Evolutionary conservation across 768 basidiomycete species (phyloP).

Genomic region (Tephrocybe sp.): DNA sequence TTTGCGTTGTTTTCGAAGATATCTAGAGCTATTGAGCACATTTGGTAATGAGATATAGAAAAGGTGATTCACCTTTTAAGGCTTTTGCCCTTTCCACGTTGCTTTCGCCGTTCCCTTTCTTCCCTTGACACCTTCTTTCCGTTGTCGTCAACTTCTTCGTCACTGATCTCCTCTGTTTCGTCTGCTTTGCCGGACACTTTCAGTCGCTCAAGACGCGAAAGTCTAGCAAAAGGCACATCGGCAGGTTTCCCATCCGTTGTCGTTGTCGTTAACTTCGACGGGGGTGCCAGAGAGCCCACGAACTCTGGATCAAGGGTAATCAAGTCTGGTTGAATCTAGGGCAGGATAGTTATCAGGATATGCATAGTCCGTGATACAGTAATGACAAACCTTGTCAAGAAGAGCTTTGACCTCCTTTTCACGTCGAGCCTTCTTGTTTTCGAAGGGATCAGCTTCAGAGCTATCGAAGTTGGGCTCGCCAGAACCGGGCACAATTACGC

Average conservation of each 20-base stretch:
- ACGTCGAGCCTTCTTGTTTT: slow-evolving; percentile 73
- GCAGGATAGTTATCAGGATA: neutral
- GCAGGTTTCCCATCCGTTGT: slow-evolving; percentile 33
- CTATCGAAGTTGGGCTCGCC: slow-evolving; percentile 97
- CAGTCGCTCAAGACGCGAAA: slow-evolving; percentile 76
- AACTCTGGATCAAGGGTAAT: slow-evolving; percentile 82
- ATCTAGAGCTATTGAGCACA: slow-evolving; percentile 29
- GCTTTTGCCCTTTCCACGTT: slow-evolving; percentile 86
- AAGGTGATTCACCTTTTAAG: slow-evolving; percentile 57
- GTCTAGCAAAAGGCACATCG: slow-evolving; percentile 63
- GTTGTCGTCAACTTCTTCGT: slow-evolving; percentile 32
- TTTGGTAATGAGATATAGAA: neutral
- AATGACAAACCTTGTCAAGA: slow-evolving; percentile 71
- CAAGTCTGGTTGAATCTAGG: slow-evolving; percentile 86
- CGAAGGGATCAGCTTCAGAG: slow-evolving; percentile 91
- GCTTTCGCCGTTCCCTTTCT: slow-evolving; percentile 78
- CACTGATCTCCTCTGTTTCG: slow-evolving; percentile 51
- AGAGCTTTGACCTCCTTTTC: slow-evolving; percentile 91
- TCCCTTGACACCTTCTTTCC: slow-evolving; percentile 40
- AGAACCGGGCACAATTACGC: slow-evolving; percentile 84
- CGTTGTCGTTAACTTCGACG: slow-evolving; percentile 55
- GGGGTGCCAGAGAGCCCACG: slow-evolving; percentile 65
- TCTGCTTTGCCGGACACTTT: slow-evolving; percentile 74
- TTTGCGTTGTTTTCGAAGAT: slow-evolving; percentile 88
- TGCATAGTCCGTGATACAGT: neutral